Evolutionary conservation across 2,329 filamentous ascomycete species (phyloP).

Genomic region (Neoascochyta sp.): DNA sequence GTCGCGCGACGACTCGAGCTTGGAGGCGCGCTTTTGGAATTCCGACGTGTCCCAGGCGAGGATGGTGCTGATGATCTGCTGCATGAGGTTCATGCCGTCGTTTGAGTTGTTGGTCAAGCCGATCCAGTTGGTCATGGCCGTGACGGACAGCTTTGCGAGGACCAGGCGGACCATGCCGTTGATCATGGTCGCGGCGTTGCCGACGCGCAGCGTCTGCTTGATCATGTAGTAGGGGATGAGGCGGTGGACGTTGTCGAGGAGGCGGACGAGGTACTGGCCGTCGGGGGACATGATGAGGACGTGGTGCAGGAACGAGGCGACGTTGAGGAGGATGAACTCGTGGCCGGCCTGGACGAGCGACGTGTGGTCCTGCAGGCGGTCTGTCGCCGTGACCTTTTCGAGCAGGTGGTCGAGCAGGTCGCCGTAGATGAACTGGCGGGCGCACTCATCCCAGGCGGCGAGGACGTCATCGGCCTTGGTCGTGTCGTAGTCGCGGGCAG

Average conservation of each 20-base stretch:
- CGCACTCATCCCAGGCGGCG: slow-evolving; percentile 63
- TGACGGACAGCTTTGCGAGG: slow-evolving; percentile 73
- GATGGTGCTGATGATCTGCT: slow-evolving; percentile 70
- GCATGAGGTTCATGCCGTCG: slow-evolving; percentile 77
- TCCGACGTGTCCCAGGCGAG: slow-evolving; percentile 69
- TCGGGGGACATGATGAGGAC: slow-evolving; percentile 70
- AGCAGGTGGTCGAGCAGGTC: slow-evolving; percentile 64
- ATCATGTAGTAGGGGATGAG: slow-evolving; percentile 69
- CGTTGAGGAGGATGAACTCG: slow-evolving; percentile 66
- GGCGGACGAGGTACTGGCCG: slow-evolving; percentile 68
- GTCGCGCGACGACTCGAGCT: slow-evolving; percentile 61
- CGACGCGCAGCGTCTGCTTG: slow-evolving; percentile 68
- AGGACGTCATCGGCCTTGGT: slow-evolving; percentile 58
- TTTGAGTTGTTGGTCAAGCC: slow-evolving; percentile 67
- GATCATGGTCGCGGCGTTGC: slow-evolving; percentile 80
- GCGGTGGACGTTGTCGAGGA: slow-evolving; percentile 66
- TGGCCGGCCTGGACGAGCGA: slow-evolving; percentile 60
- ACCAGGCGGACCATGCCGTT: slow-evolving; percentile 68
- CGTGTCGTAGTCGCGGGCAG: slow-evolving; percentile 52
- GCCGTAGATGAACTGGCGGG: slow-evolving; percentile 66
- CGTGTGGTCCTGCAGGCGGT: slow-evolving; percentile 62
- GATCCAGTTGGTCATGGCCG: slow-evolving; percentile 73
- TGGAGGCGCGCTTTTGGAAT: slow-evolving; percentile 62
- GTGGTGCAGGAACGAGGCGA: slow-evolving; percentile 72
- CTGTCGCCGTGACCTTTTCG: slow-evolving; percentile 56